Conservation (phyloP, 148 eudicot species). For the Diospyros lotus region DNA sequence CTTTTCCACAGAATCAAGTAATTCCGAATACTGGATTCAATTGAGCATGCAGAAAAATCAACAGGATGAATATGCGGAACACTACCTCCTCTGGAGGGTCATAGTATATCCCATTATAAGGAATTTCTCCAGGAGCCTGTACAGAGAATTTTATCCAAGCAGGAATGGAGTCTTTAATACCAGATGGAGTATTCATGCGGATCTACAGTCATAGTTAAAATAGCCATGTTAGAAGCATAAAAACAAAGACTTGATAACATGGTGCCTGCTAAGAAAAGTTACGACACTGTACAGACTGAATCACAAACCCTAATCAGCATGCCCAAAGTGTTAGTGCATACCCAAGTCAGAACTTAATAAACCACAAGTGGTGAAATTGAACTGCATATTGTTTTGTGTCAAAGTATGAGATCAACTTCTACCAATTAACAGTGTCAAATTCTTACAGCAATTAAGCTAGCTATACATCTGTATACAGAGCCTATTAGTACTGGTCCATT, state of each 20-base stretch:
- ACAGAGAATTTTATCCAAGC: conserved; percentile 97
- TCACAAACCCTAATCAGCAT: neutral
- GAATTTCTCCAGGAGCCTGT: conserved; percentile 90
- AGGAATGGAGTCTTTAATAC: conserved; percentile 93
- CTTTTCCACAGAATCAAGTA: neutral
- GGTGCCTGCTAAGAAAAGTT: neutral
- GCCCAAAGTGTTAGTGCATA: neutral
- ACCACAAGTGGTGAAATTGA: neutral
- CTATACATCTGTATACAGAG: neutral
- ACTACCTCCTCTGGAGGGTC: conserved; percentile 97
- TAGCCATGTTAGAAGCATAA: conserved; percentile 11
- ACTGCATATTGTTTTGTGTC: neutral
- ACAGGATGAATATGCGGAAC: neutral
- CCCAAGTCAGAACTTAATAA: neutral
- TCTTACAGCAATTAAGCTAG: neutral
- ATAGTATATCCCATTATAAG: conserved; percentile 91
- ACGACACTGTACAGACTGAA: neutral
- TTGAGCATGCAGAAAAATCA: neutral
- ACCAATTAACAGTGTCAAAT: neutral
- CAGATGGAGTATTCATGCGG: conserved; percentile 98
- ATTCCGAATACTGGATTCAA: neutral
- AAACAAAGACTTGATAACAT: neutral
- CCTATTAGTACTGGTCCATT: neutral
- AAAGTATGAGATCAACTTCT: neutral
- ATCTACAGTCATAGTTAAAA: conserved; percentile 40